A percentile compares a stretch with the other conserved stretches of the same genome.
Evolutionary conservation across 345 rosid genomes (phyloP).

Genomic region (Luvunga scandens): DNA sequence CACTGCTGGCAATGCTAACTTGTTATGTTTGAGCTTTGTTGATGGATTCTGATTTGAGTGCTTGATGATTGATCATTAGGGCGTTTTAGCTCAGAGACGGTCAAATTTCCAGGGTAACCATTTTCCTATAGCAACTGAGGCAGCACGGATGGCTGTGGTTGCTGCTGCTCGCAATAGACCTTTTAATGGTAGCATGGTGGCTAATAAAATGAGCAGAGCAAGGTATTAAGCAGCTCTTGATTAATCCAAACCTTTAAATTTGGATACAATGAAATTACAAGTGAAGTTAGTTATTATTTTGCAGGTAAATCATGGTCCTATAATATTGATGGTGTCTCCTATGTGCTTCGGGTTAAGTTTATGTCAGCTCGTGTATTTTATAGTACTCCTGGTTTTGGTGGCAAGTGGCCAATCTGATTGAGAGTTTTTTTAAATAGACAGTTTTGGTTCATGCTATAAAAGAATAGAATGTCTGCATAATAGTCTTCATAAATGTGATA

Average conservation of each 20-base stretch:
- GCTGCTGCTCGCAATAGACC: slow-evolving; percentile 52
- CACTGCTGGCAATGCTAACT: not conserved
- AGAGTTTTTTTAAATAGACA: slow-evolving; percentile 9
- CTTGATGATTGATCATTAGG: slow-evolving; percentile 40
- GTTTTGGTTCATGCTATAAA: slow-evolving; percentile 16
- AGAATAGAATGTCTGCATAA: slow-evolving; percentile 18
- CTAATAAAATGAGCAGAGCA: slow-evolving; percentile 41
- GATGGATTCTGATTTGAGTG: not conserved
- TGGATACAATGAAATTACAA: not conserved
- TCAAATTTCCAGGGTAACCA: slow-evolving; percentile 59
- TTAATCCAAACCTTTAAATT: not conserved
- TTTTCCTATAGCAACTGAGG: slow-evolving; percentile 53
- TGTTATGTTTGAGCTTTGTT: not conserved
- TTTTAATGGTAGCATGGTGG: slow-evolving; percentile 37
- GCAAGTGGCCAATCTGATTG: slow-evolving; percentile 23
- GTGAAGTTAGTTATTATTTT: not conserved
- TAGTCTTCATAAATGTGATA: slow-evolving; percentile 3
- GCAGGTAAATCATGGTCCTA: slow-evolving; percentile 50
- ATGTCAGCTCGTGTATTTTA: slow-evolving; percentile 22
- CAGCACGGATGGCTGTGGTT: slow-evolving; percentile 55
- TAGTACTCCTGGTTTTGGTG: slow-evolving; percentile 21
- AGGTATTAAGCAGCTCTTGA: slow-evolving; percentile 40
- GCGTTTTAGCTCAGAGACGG: slow-evolving; percentile 73
- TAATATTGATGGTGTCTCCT: slow-evolving; percentile 28
- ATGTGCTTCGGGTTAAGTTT: slow-evolving; percentile 31